Evolutionary conservation across 2,329 filamentous ascomycete species (phyloP).

Genomic region (Alternaria sp.): DNA sequence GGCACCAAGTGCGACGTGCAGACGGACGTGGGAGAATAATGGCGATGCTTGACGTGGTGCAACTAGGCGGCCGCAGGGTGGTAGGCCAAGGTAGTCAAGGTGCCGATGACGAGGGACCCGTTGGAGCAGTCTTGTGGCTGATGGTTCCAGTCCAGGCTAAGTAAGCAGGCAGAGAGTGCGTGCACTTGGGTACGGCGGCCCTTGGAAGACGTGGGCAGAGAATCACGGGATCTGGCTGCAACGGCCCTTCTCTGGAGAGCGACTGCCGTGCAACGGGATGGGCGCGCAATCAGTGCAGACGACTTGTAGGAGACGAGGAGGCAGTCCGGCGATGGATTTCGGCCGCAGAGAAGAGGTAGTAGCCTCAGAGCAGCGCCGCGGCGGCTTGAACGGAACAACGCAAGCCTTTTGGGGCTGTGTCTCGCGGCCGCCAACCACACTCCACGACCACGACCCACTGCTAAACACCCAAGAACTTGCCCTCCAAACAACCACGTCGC

Average conservation of each 20-base stretch:
- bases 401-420: slow-evolving; percentile 22
- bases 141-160: slow-evolving; percentile 13
- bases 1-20: slow-evolving; percentile 4
- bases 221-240: slow-evolving; percentile 7
- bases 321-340: slow-evolving; percentile 1
- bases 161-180: slow-evolving; percentile 6
- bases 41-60: slow-evolving; percentile 13
- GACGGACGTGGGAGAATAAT: slow-evolving; percentile 2
- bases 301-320: background rate
- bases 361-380: slow-evolving; percentile 8
- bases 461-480: slow-evolving; percentile 12
- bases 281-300: slow-evolving; percentile 2
- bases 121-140: slow-evolving; percentile 18
- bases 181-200: background rate
- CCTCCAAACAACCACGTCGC: slow-evolving; percentile 11
- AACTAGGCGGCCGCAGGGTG: slow-evolving; percentile 10
- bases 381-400: slow-evolving; percentile 11
- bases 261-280: slow-evolving; percentile 1
- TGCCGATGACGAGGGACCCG: slow-evolving; percentile 18
- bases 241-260: background rate
- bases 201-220: background rate
- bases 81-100: slow-evolving; percentile 13
- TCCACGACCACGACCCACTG: slow-evolving; percentile 15
- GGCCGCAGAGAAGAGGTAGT: slow-evolving; percentile 4
- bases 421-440: slow-evolving; percentile 14